Evolutionary conservation across 257 asterid genomes (phyloP).

Genomic region (Solanum peruvianum): DNA sequence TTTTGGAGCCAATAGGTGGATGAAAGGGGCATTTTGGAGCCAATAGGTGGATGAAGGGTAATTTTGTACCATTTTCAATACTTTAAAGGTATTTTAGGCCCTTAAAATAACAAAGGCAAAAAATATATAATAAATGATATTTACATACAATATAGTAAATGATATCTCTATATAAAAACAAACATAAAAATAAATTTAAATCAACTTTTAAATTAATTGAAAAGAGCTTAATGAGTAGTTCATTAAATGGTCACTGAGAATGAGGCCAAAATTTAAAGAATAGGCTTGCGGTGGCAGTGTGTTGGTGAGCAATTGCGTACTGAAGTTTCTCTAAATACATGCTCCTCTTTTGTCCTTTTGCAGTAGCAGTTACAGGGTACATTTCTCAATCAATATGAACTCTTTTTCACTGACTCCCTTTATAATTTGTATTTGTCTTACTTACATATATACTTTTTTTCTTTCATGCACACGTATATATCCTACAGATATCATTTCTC

Average conservation of each 20-base stretch:
- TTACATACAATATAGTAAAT: fast-evolving
- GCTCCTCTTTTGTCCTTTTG: not conserved
- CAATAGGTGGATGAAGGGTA: too few species aligned
- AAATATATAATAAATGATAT: too few species aligned
- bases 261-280: not conserved
- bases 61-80: too few species aligned
- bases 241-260: not conserved
- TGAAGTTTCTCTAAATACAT: not conserved
- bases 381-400: not conserved
- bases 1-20: too few species aligned
- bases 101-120: too few species aligned
- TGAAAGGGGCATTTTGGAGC: too few species aligned
- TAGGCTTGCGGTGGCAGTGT: not conserved
- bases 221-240: not conserved
- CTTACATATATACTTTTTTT: not conserved
- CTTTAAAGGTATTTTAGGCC: too few species aligned
- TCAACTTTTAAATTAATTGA: too few species aligned
- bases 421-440: not conserved
- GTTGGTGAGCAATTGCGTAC: slow-evolving; percentile 17
- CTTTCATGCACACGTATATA: not conserved
- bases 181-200: too few species aligned
- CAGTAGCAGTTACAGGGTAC: not conserved
- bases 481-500: not conserved
- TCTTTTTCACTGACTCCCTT: not conserved
- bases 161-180: too few species aligned